A percentile compares a stretch with the other conserved stretches of the same genome.
These are phyloP conservation scores for Hydnum rufescens DNA, from an alignment of 768 basidiomycete genomes.

Conservation along the genomic window DNA sequence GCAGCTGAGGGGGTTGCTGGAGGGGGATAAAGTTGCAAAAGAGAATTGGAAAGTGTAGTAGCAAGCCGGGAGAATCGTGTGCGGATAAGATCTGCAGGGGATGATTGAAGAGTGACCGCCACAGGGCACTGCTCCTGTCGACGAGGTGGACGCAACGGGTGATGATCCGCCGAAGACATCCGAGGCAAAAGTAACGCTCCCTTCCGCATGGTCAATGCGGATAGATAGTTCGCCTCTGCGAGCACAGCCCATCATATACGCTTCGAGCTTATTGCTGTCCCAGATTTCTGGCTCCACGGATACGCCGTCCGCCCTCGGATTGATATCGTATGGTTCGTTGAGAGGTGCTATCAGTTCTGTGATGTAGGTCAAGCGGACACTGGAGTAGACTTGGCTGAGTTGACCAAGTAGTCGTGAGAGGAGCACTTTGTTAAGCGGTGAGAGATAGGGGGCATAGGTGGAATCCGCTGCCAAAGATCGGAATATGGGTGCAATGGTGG, in stretches of 20 bases:
- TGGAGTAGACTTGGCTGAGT: constrained; percentile 81
- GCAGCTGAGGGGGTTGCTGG: constrained; percentile 23
- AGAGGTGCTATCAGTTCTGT: constrained; percentile 63
- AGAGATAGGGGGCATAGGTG: constrained; percentile 61
- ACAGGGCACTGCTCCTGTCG: constrained; percentile 9
- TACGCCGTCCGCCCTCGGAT: constrained; percentile 9
- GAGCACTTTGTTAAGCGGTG: constrained; percentile 78
- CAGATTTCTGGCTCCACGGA: constrained; percentile 17
- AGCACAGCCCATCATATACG: constrained; percentile 85
- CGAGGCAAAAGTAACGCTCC: constrained; percentile 69
- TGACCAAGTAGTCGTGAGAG: constrained; percentile 81
- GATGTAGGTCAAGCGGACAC: constrained; percentile 60
- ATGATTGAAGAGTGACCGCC: constrained; percentile 32
- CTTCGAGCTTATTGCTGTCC: constrained; percentile 65
- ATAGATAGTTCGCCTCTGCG: constrained; percentile 71
- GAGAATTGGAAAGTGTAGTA: constrained; percentile 44
- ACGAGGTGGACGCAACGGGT: constrained; percentile 18
- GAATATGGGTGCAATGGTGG: constrained; percentile 60
- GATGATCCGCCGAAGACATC: constrained; percentile 33
- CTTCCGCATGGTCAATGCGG: constrained; percentile 72
- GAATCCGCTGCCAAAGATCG: constrained; percentile 32
- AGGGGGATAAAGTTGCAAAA: constrained; percentile 33
- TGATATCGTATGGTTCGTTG: constrained; percentile 16
- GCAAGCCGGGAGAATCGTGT: constrained; percentile 67
- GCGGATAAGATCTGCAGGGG: constrained; percentile 48